A percentile compares a stretch with the other conserved stretches of the same genome.
phyloP scores from a whole-genome alignment of 164 flowering plant genomes.

The Vitis vinifera region DNA sequence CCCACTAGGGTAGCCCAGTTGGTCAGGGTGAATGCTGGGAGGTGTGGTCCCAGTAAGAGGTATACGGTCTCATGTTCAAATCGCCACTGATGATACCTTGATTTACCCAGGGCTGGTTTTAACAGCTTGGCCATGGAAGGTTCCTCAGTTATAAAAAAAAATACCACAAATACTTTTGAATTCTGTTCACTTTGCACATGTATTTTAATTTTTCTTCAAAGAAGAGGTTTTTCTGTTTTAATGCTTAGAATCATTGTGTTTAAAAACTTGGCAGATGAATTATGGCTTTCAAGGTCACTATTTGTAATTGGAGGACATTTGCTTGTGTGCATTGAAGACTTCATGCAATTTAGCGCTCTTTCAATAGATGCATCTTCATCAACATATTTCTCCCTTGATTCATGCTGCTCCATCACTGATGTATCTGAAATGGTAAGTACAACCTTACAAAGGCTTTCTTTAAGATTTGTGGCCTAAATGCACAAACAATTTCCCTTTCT shows the following conservation, averaged over 20 bases:
- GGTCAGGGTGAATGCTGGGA: no score
- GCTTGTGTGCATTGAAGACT: constrained; percentile 62
- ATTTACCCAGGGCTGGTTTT: no score
- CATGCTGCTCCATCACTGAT: constrained; percentile 53
- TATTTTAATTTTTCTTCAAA: no score
- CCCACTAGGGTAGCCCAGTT: no score
- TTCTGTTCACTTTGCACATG: background rate
- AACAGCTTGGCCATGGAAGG: no score
- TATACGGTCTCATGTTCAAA: no score
- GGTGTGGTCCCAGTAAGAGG: no score
- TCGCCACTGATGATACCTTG: no score
- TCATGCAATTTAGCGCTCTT: constrained; percentile 43
- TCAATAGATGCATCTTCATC: constrained; percentile 23
- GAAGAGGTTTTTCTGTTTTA: background rate
- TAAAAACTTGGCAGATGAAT: constrained; percentile 39
- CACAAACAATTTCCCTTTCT: background rate
- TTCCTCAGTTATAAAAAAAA: no score
- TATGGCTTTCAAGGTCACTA: constrained; percentile 67
- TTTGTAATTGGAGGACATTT: constrained; percentile 56
- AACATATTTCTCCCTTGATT: constrained; percentile 53
- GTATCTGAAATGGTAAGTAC: constrained; percentile 66
- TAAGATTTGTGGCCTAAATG: no score
- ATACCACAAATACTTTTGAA: no score
- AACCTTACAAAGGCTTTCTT: background rate
- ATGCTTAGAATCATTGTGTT: constrained; percentile 3